phyloP scores from a whole-genome alignment of 331 rosid species.

The Ulmus americana region DNA sequence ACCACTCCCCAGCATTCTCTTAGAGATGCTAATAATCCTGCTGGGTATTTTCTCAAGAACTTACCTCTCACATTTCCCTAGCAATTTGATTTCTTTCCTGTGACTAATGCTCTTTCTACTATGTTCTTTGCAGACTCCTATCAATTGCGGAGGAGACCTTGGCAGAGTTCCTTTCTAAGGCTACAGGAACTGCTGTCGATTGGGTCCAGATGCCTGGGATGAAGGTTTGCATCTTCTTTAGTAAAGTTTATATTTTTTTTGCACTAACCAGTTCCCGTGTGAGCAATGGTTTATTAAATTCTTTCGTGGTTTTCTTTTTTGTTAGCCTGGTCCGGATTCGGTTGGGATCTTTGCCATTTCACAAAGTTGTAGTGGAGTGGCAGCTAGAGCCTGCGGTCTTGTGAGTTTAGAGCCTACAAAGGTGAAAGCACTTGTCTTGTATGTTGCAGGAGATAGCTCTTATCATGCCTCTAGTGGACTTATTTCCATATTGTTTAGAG shows the following conservation, averaged over 20 bases:
- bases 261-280: not conserved
- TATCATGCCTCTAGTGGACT: not conserved
- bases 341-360: conserved; percentile 99
- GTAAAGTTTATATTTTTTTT: not conserved
- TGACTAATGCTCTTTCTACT: conserved; percentile 10
- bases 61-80: conserved; percentile 7
- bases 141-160: conserved; percentile 94
- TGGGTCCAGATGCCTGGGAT: conserved; percentile 99
- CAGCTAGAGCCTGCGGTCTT: conserved; percentile 99
- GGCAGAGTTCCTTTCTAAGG: conserved; percentile 99
- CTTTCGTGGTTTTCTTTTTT: not conserved
- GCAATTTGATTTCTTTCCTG: not conserved
- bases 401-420: conserved; percentile 87
- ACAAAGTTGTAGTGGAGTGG: conserved; percentile 96
- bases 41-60: conserved; percentile 58
- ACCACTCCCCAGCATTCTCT: conserved; percentile 73
- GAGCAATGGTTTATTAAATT: not conserved
- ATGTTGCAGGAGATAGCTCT: not conserved
- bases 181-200: conserved; percentile 99
- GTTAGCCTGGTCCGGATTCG: conserved; percentile 99
- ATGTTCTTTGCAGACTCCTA: conserved; percentile 62
- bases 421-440: conserved; percentile 32
- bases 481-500: not conserved
- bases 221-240: conserved; percentile 58
- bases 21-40: conserved; percentile 91